Conservation (phyloP, 768 basidiomycete genomes). For the Rhizopogon roseolus region DNA sequence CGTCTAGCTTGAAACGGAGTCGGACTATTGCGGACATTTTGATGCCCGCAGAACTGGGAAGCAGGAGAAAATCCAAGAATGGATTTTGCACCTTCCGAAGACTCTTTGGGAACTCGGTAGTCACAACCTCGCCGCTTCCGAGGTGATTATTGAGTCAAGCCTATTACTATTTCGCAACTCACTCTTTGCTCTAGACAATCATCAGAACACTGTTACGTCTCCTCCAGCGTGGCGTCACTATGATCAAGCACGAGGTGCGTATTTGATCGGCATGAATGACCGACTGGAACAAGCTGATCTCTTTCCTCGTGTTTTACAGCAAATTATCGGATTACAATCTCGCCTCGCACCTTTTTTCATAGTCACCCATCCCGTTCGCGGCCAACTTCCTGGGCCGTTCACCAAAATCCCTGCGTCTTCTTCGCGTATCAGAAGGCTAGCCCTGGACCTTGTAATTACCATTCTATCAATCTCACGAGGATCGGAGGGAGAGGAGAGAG, state of each 20-base stretch:
- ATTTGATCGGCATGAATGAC: not conserved
- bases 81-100: conserved; percentile 76
- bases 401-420: conserved; percentile 46
- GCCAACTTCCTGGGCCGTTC: conserved; percentile 74
- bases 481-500: conserved; percentile 10
- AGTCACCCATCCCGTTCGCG: conserved; percentile 70
- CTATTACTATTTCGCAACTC: not conserved
- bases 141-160: conserved; percentile 37
- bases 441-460: conserved; percentile 54
- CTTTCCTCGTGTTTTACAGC: conserved; percentile 29
- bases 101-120: conserved; percentile 80
- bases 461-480: conserved; percentile 17
- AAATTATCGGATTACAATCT: conserved; percentile 44
- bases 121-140: conserved; percentile 49
- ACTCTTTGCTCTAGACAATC: conserved; percentile 37
- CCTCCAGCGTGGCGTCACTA: conserved; percentile 47
- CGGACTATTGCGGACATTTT: conserved; percentile 48
- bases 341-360: conserved; percentile 79
- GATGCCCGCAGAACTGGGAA: conserved; percentile 25
- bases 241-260: conserved; percentile 42
- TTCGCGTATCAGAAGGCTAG: conserved; percentile 46
- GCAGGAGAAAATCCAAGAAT: conserved; percentile 42
- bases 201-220: conserved; percentile 60
- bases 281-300: conserved; percentile 6
- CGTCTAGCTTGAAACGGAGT: conserved; percentile 49